Conservation (phyloP, 305 asterid genomes). For the Euphrasia arctica region DNA sequence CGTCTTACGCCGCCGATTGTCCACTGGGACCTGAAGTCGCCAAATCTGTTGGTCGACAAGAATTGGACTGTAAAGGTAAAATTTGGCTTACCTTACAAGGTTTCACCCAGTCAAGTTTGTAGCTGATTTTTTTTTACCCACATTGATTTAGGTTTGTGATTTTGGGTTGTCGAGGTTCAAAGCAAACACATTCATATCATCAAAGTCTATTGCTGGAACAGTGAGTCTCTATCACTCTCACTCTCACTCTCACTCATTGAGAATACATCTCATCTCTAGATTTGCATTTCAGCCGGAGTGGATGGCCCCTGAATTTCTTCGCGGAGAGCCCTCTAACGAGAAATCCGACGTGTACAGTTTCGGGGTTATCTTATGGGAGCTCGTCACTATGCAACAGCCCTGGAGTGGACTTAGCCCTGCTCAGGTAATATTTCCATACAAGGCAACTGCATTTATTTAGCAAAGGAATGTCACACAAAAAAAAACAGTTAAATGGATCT, state of each 20-base stretch:
- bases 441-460: too few species aligned
- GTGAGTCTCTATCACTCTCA: slow-evolving; percentile 41
- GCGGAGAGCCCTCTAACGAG: slow-evolving; percentile 91
- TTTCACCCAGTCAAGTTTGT: slow-evolving; percentile 1
- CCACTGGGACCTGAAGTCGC: slow-evolving; percentile 95
- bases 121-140: slow-evolving; percentile 20
- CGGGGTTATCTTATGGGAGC: slow-evolving; percentile 92
- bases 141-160: slow-evolving; percentile 66
- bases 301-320: slow-evolving; percentile 98
- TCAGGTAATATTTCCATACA: slow-evolving; percentile 43
- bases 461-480: not conserved
- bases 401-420: slow-evolving; percentile 94
- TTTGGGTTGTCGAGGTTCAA: slow-evolving; percentile 91
- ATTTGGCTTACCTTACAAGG: slow-evolving; percentile 9
- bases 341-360: slow-evolving; percentile 86
- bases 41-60: slow-evolving; percentile 87
- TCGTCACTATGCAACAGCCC: slow-evolving; percentile 85
- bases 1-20: slow-evolving; percentile 81
- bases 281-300: slow-evolving; percentile 84
- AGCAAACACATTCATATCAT: slow-evolving; percentile 87
- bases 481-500: not conserved
- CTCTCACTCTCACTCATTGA: slow-evolving; percentile 27
- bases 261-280: slow-evolving; percentile 33
- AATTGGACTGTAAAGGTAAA: slow-evolving; percentile 90
- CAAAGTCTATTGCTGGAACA: slow-evolving; percentile 92